Base-by-base conservation (phyloP, 768 basidiomycete species). In the Kwoniella bestiolae region DNA sequence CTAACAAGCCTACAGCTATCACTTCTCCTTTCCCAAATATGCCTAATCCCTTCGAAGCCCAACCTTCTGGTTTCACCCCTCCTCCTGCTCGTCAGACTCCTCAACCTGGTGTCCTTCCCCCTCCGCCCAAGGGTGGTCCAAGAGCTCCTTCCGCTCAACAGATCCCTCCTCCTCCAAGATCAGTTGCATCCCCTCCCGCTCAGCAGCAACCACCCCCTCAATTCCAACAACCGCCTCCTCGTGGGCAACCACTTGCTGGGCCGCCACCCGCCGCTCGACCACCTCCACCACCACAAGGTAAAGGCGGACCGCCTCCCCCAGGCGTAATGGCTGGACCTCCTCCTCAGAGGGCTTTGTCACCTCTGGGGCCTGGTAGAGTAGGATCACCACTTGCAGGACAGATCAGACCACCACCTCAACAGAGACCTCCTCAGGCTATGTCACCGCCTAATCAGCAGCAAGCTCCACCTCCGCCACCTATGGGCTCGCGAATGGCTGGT, bases 11-110 rank as follows among this genome's bases (percentile, higher is more conserved):
- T 2, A 83, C 85, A 6, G 86, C 94, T 2, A 94, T 97, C 72
- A 88, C 88, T 7, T 86, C 91, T 8, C 94, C 94, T 0, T 96
- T 98, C 87, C 91, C 93, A 1, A 65, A 65, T 23, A 73, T 7
- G 89, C 90, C 71, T 83, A 86, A 59, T 56, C 47, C 75, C 12
- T 49, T 69, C 49, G 65, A 58, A 29, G 60, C 61, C 44, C 55
- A 47, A 53, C 60, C 56, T 32, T 81, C 86, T 5, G 76, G 82
- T 5, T 50, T 61, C 49, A 49, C 63, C 12, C 41, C 59, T 31
- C 74, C 76, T 23, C 75, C 76, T 46, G 70, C 76, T 11, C 68
- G 69, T 21, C 52, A 55, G 23, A 38, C 69, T 3, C 58, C 65
- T 32, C 69, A 73, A 29, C 75, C 76, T 8, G 69, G 72, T 26